Evolutionary conservation across 768 basidiomycete species (phyloP).

Genomic region (Mycena albidolilacea): DNA sequence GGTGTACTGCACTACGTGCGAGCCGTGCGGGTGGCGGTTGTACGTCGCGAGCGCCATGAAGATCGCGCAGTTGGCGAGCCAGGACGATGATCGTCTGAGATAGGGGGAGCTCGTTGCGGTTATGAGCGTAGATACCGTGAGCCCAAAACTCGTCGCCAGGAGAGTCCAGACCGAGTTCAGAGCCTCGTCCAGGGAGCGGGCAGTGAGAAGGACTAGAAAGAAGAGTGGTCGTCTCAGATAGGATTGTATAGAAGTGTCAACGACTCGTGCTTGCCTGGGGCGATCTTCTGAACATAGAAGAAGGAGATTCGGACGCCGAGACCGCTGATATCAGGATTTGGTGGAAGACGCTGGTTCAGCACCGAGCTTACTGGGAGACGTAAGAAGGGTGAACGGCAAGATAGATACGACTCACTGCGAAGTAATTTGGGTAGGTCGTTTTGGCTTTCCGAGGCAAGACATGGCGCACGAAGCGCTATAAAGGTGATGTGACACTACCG

Average conservation of each 20-base stretch:
- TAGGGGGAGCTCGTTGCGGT: constrained; percentile 41
- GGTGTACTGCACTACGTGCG: constrained; percentile 39
- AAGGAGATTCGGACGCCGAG: constrained; percentile 46
- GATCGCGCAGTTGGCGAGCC: constrained; percentile 46
- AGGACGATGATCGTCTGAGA: constrained; percentile 45
- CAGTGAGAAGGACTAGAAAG: constrained; percentile 40
- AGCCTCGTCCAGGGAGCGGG: constrained; percentile 42
- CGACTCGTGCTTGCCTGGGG: constrained; percentile 34
- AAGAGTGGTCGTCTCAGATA: neutral
- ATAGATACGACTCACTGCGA: neutral
- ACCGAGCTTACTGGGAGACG: neutral
- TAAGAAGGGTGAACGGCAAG: neutral
- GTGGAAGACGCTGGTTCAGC: constrained; percentile 8
- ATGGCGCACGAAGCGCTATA: neutral
- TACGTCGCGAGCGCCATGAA: constrained; percentile 47
- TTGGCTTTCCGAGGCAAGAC: neutral
- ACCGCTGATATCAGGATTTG: constrained; percentile 45
- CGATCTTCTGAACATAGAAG: constrained; percentile 46
- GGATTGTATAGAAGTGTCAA: neutral
- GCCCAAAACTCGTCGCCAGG: constrained; percentile 43
- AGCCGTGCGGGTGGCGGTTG: constrained; percentile 40
- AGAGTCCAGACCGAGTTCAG: constrained; percentile 47
- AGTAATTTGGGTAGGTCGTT: neutral
- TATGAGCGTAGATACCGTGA: constrained; percentile 44
- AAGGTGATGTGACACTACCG: neutral